Evolutionary conservation across 495 filamentous ascomycete genomes (phyloP).

Genomic region (Chaetomium tenue): DNA sequence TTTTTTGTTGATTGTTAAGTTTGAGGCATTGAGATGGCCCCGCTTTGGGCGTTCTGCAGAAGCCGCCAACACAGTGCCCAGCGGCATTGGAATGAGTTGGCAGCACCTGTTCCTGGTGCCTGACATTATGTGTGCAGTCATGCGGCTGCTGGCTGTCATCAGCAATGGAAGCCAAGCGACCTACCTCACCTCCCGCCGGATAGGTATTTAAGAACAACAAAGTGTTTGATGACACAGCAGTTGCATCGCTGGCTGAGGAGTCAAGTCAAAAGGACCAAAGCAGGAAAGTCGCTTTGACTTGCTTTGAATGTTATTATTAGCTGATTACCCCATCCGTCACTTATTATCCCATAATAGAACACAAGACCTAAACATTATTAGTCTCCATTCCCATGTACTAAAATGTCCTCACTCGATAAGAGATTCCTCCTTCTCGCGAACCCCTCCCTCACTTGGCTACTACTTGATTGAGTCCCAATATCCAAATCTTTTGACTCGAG

Average conservation of each 20-base stretch:
- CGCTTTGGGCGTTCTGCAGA: neutral
- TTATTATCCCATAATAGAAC: neutral
- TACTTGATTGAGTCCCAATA: constrained; percentile 49
- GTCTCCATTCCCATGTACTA: neutral
- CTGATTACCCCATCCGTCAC: neutral
- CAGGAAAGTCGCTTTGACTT: too few relatives aligned
- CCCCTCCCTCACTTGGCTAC: constrained; percentile 33
- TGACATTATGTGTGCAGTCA: neutral
- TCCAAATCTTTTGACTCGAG: constrained; percentile 42
- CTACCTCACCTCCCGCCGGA: too few relatives aligned
- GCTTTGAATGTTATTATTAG: too few relatives aligned
- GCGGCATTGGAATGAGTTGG: neutral
- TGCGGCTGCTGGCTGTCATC: neutral
- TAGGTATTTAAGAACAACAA: neutral
- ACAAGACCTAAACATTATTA: constrained; percentile 1
- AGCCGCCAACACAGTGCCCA: constrained; percentile 5
- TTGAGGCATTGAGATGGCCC: neutral
- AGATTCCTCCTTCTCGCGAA: constrained; percentile 26
- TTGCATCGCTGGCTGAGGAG: too few relatives aligned
- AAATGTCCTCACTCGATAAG: neutral
- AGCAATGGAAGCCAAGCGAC: too few relatives aligned
- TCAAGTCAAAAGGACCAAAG: too few relatives aligned
- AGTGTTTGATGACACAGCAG: too few relatives aligned
- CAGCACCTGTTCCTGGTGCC: constrained; percentile 1
- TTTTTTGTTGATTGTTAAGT: neutral